Evolutionary conservation across 768 basidiomycete genomes (phyloP), one percentile per base, ranked within the genome.

Genomic region (Calocybe indica): DNA sequence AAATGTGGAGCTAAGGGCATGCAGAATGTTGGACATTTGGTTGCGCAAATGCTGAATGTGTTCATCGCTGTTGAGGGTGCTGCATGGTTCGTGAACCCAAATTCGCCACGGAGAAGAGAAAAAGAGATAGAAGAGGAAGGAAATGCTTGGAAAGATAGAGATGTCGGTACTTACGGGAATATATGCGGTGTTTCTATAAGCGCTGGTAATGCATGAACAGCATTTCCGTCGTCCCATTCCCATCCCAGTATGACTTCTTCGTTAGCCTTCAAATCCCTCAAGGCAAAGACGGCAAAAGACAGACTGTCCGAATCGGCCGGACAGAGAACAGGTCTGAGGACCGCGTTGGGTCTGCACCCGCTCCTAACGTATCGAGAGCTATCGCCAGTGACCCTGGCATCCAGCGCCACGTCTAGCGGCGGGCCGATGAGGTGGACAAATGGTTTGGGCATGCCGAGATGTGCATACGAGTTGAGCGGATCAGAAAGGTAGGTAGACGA

Each of bases 211-310:
- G 73, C 69, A 63, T 95, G 93, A 0, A 94, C 79, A 1, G 85
- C 82, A 59, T 91, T 88, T 2, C 82, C 82, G 57, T 98, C 94
- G 56, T 97, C 93, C 94, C 94, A 98, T 61, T 96, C 92, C 92
- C 94, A 97, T 0, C 87, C 88, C 0, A 97, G 66, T 0, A 93
- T 81, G 13, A 97, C 78, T 66, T 97, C 94, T 53, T 93, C 92
- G 41, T 85, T 75, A 32, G 79, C 79, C 46, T 76, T 77, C 53
- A 97, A 73, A 51, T 89, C 86, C 8, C 80, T 66, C 12, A 83
- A 64, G 1, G 93, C 88, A 53, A 92, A 94, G 0, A 96, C 70
- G 0, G 82, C 92, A 59, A 96, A 94, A 0, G 74, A 68, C 1
- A 93, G 65, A 9, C 31, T 32, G n/a, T 43, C 42, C 9, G 31